Conservation (phyloP, 2,329 filamentous ascomycete genomes). For the Rhinocladiella similis region DNA sequence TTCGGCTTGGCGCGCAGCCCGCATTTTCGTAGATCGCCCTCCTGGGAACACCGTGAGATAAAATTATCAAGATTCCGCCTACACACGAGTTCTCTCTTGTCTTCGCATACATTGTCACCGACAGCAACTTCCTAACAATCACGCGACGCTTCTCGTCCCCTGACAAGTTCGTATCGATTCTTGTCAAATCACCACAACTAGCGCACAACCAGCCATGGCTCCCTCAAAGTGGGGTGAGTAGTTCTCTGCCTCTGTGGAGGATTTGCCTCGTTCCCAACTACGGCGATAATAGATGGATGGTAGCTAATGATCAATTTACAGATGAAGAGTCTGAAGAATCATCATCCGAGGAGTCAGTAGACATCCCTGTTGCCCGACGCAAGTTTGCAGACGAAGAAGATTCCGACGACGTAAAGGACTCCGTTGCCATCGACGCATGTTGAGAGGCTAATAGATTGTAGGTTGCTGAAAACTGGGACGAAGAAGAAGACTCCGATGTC, state of each 20-base stretch:
- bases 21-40: background rate
- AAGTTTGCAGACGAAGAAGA: conserved; percentile 96
- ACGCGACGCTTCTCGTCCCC: too few species aligned
- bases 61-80: background rate
- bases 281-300: background rate
- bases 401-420: conserved; percentile 66
- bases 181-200: background rate
- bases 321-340: conserved; percentile 51
- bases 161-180: background rate
- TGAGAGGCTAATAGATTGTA: conserved; percentile 39
- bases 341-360: conserved; percentile 34
- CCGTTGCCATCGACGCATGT: background rate
- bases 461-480: conserved; percentile 96
- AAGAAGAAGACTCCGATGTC: conserved; percentile 92
- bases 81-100: too few species aligned
- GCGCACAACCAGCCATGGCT: conserved; percentile 35
- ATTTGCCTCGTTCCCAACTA: conserved; percentile 1
- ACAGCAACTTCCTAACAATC: too few species aligned
- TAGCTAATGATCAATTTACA: conserved; percentile 21
- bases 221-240: conserved; percentile 53
- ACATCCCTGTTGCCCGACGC: conserved; percentile 49
- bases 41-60: background rate
- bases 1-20: background rate
- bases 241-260: conserved; percentile 1
- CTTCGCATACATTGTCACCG: background rate